Conservation (phyloP, 129 eudicot genomes). For the Mikania micrantha region DNA sequence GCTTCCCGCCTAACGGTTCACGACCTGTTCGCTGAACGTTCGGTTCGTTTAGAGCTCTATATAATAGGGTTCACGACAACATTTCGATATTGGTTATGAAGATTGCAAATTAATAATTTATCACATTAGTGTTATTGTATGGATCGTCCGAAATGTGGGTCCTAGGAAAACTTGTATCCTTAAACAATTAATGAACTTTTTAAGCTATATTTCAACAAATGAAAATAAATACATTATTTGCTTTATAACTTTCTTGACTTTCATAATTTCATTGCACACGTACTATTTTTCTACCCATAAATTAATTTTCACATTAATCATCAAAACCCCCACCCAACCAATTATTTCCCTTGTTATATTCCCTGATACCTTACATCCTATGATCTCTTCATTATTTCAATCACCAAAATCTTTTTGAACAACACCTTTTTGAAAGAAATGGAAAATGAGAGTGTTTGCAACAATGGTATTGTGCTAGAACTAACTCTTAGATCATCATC, state of each 20-base stretch:
- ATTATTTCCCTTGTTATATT: conserved; percentile 24
- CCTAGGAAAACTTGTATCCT: too few relatives aligned
- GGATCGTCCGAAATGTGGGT: too few relatives aligned
- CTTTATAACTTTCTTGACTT: conserved; percentile 17
- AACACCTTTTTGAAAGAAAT: conserved; percentile 24
- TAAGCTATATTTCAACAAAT: background rate
- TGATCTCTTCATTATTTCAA: background rate
- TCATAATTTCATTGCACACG: conserved; percentile 31
- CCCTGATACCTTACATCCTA: conserved; percentile 5
- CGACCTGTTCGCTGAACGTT: too few relatives aligned
- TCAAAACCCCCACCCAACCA: conserved; percentile 24
- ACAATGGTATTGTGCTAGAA: conserved; percentile 53
- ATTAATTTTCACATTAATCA: conserved; percentile 28
- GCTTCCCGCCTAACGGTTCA: too few relatives aligned
- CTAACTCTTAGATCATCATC: conserved; percentile 45
- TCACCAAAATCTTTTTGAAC: background rate
- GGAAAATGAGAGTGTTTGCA: conserved; percentile 50
- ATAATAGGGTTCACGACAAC: too few relatives aligned
- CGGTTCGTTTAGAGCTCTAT: too few relatives aligned
- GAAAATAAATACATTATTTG: background rate
- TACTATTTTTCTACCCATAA: conserved; percentile 36
- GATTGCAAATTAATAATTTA: too few relatives aligned
- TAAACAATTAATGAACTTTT: background rate
- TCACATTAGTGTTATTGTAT: too few relatives aligned
- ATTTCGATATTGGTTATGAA: too few relatives aligned